Evolutionary conservation across 164 flowering plant species (phyloP).

Genomic region (Echeveria elegans): DNA sequence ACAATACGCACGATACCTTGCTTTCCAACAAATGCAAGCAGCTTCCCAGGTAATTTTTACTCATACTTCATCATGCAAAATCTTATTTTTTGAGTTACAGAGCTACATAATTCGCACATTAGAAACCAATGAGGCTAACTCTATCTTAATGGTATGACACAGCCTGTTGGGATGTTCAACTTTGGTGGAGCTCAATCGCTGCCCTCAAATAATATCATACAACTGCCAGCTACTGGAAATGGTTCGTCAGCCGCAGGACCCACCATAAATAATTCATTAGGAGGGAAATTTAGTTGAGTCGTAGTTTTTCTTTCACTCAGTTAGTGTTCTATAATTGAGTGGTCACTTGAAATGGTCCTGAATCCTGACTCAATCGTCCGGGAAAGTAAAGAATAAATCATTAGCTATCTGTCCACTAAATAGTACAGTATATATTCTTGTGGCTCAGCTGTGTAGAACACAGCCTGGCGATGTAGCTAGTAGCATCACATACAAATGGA

Average conservation of each 20-base stretch:
- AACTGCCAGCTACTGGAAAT: not conserved
- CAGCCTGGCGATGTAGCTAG: not conserved
- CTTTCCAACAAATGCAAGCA: slow-evolving; percentile 8
- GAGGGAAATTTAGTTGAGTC: not conserved
- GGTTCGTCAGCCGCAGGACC: not conserved
- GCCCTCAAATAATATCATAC: not conserved
- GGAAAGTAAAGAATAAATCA: not conserved
- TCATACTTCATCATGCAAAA: not conserved
- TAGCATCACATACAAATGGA: not conserved
- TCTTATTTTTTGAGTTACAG: not conserved
- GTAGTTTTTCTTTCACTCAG: not conserved
- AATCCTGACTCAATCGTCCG: not conserved
- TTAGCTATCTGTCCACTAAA: not conserved
- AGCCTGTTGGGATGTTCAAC: not conserved
- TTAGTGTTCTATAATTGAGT: not conserved
- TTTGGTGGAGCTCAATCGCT: not conserved
- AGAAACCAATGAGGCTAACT: not conserved
- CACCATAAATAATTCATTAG: no score
- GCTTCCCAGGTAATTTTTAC: slow-evolving; percentile 6
- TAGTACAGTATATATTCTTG: not conserved
- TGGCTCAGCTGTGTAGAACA: not conserved
- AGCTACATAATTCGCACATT: no score
- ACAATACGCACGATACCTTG: slow-evolving; percentile 6
- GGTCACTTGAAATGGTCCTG: not conserved
- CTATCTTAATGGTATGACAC: not conserved